These are phyloP conservation scores for Leishmania aethiopica DNA, from an alignment of 208 protist species.

Conservation along the genomic window DNA sequence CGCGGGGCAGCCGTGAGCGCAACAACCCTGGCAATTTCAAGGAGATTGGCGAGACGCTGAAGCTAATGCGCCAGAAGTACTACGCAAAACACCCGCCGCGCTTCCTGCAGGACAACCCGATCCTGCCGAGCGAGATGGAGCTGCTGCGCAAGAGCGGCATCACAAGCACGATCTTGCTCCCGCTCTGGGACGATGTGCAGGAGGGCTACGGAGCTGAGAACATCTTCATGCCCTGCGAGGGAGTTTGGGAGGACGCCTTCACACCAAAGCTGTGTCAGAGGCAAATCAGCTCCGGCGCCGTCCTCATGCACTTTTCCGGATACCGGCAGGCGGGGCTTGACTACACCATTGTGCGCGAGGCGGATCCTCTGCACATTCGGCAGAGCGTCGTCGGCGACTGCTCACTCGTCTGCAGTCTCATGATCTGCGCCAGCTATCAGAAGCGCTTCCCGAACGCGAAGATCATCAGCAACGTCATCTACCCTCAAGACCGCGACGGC, in stretches of 20 bases:
- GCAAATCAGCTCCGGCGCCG: slow-evolving; percentile 31
- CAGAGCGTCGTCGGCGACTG: slow-evolving; percentile 91
- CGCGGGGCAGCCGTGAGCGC: slow-evolving; percentile 46
- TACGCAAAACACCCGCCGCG: slow-evolving; percentile 59
- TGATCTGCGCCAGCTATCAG: slow-evolving; percentile 80
- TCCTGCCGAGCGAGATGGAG: slow-evolving; percentile 76
- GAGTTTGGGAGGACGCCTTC: slow-evolving; percentile 55
- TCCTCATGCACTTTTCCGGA: slow-evolving; percentile 45
- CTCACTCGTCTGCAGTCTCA: slow-evolving; percentile 82
- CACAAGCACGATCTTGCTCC: slow-evolving; percentile 67
- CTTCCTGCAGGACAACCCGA: slow-evolving; percentile 86
- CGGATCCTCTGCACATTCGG: slow-evolving; percentile 79
- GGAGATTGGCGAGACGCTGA: slow-evolving; percentile 62
- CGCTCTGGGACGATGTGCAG: slow-evolving; percentile 86
- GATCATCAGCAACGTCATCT: slow-evolving; percentile 90
- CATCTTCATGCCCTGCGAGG: slow-evolving; percentile 83
- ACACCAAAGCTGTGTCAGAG: slow-evolving; percentile 38
- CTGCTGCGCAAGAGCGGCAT: slow-evolving; percentile 74
- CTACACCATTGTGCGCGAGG: slow-evolving; percentile 59
- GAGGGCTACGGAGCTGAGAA: slow-evolving; percentile 87
- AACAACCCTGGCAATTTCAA: slow-evolving; percentile 77
- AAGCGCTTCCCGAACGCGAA: slow-evolving; percentile 80
- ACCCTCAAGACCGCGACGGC: slow-evolving; percentile 78
- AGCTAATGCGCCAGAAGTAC: slow-evolving; percentile 55
- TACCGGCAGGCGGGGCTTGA: slow-evolving; percentile 23